Conservation (phyloP, 768 basidiomycete genomes). For the Leccinum broughii region DNA sequence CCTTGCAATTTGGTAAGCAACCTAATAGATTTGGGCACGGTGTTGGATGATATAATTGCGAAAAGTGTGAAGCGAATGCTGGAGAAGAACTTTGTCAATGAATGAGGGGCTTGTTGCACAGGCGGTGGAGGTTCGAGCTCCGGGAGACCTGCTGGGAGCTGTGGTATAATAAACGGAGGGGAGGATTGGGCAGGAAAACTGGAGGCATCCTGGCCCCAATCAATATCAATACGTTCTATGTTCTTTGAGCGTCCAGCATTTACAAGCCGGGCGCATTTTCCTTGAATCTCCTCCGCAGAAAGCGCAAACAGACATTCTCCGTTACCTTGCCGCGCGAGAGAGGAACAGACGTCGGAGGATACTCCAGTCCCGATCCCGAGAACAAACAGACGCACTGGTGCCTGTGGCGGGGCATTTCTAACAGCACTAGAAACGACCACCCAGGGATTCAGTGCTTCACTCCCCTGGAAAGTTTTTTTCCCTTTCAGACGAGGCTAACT, state of each 20-base stretch:
- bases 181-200: neutral
- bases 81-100: slow-evolving; percentile 34
- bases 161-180: slow-evolving; percentile 18
- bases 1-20: slow-evolving; percentile 33
- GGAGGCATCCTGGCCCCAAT: slow-evolving; percentile 43
- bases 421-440: slow-evolving; percentile 35
- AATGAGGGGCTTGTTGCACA: slow-evolving; percentile 36
- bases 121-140: slow-evolving; percentile 37
- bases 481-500: neutral
- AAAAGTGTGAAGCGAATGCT: slow-evolving; percentile 37
- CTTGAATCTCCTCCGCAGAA: no score
- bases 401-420: slow-evolving; percentile 23
- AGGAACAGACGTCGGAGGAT: slow-evolving; percentile 52
- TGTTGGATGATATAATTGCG: slow-evolving; percentile 28
- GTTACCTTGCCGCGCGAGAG: slow-evolving; percentile 54
- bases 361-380: slow-evolving; percentile 56
- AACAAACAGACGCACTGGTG: slow-evolving; percentile 51
- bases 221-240: slow-evolving; percentile 10
- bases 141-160: slow-evolving; percentile 11
- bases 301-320: slow-evolving; percentile 50
- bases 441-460: slow-evolving; percentile 7
- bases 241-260: no score
- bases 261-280: no score
- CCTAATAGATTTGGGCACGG: slow-evolving; percentile 29
- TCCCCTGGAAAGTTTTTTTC: neutral